A percentile compares a stretch with the other conserved stretches of the same genome.
Conservation (phyloP, 345 rosid genomes). For the Salix exigua region DNA sequence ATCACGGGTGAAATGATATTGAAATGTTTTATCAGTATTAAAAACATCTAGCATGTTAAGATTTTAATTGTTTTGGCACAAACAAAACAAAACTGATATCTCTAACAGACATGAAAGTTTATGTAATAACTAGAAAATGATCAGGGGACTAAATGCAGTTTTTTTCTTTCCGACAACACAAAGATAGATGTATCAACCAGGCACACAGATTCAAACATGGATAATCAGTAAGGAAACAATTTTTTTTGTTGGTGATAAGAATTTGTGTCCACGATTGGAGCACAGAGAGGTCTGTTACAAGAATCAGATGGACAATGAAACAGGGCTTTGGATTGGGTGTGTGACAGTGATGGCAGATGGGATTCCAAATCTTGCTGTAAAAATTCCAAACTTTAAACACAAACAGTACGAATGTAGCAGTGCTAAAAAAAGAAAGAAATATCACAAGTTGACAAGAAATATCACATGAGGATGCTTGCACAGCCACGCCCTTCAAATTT, state of each 20-base stretch:
- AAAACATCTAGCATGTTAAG: accelerated
- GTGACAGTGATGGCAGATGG: not conserved
- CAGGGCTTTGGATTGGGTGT: not conserved
- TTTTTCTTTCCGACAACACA: not conserved
- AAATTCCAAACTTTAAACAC: not conserved
- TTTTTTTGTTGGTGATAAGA: not conserved
- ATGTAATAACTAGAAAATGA: not conserved
- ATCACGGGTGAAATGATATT: accelerated
- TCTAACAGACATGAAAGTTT: too few species aligned
- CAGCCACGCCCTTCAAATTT: not conserved
- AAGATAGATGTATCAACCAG: not conserved
- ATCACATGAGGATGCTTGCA: not conserved
- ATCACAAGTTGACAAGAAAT: not conserved
- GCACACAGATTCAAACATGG: not conserved
- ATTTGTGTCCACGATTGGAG: not conserved
- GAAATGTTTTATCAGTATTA: too few species aligned
- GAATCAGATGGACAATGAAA: not conserved
- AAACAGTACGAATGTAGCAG: not conserved
- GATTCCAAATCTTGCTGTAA: not conserved
- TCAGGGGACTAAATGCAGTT: not conserved
- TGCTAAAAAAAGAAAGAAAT: not conserved
- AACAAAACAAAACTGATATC: too few species aligned
- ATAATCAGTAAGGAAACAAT: not conserved
- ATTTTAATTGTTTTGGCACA: too few species aligned
- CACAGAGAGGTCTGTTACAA: not conserved